Base-by-base conservation (phyloP, 345 rosid genomes). In the Hibiscus trionum region DNA sequence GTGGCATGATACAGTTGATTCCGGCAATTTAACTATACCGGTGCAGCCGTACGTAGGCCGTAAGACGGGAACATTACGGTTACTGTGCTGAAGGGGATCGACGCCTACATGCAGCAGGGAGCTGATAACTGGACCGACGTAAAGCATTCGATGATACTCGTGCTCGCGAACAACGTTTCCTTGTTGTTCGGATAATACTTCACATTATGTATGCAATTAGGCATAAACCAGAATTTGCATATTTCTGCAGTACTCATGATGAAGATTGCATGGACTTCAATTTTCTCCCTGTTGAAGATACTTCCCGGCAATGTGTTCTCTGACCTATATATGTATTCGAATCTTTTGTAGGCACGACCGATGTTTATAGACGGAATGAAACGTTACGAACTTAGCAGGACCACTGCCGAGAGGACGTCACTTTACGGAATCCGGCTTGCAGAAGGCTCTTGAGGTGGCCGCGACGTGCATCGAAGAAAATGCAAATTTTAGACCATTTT, bases 1-100 rank as follows among this genome's bases (percentile, higher is more conserved):
- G 33, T 44, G 35, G 44, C 37, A 59, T 47, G 29, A 17, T 72
- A 7, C 7, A 16, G 58, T 72, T 72, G 46, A 27, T 72, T 17
- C 29, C 7, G 53, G 3, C 59, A 17, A 59, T 60, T 46, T 46
- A 44, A 71, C 65, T 35, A 21, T 67, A 72, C 15, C 5, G 37
- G 24, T 59, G 11, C 67, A 46, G 58, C 31, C 26, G 17, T 35
- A 35, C 26, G 17, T 35, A 35, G 7, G 7, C 7, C 37, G 37
- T 17, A 61, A 47, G 46, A 29, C 56, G 0, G 59, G 80, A 62
- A 71, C 77, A 35, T n/a, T 3, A 31, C 66, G 50, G 35, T 21
- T 52, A 83, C 74, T 88, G 90, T 16, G 90, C 90, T 17, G 91
- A 93, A 53, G 95, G 86, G 10, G 85, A 83, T 12, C 96, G 89